These are phyloP conservation scores for Rhododendron vialii DNA, from an alignment of 148 eudicot genomes.

Conservation along the genomic window DNA sequence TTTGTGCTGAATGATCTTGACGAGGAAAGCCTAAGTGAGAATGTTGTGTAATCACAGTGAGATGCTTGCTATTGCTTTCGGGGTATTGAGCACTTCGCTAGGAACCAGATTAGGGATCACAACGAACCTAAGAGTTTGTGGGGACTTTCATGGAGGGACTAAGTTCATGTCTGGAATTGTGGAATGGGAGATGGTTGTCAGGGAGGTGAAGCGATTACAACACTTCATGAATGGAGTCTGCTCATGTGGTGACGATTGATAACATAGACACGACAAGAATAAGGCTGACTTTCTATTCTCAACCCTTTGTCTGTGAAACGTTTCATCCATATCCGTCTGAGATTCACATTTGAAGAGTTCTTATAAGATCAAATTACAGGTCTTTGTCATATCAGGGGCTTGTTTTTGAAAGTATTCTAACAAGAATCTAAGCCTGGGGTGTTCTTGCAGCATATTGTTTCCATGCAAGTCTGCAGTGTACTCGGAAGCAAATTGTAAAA, in stretches of 20 bases:
- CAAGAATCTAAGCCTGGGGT: background rate
- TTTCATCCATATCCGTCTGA: background rate
- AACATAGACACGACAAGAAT: conserved; percentile 3
- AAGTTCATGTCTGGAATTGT: conserved; percentile 37
- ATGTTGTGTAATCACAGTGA: conserved; percentile 43
- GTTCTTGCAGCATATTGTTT: background rate
- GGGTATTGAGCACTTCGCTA: conserved; percentile 33
- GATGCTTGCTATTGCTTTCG: conserved; percentile 44
- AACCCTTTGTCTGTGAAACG: background rate
- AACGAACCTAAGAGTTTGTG: conserved; percentile 50
- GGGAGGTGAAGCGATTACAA: conserved; percentile 54
- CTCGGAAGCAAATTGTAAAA: background rate
- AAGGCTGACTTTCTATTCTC: background rate
- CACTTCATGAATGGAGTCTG: conserved; percentile 43
- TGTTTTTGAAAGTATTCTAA: background rate
- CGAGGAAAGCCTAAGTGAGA: conserved; percentile 35
- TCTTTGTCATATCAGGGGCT: background rate
- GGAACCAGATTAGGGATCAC: conserved; percentile 44
- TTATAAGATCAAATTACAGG: background rate
- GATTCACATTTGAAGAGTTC: background rate
- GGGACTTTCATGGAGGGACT: conserved; percentile 43
- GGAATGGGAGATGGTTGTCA: conserved; percentile 40
- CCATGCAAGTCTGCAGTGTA: background rate
- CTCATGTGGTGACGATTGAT: conserved; percentile 52
- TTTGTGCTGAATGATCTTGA: conserved; percentile 43